Percentiles rank a stretch among this genome's conserved stretches.
phyloP scores from a whole-genome alignment of 352 stramenopile genomes.

The Globisporangium emineosum region DNA sequence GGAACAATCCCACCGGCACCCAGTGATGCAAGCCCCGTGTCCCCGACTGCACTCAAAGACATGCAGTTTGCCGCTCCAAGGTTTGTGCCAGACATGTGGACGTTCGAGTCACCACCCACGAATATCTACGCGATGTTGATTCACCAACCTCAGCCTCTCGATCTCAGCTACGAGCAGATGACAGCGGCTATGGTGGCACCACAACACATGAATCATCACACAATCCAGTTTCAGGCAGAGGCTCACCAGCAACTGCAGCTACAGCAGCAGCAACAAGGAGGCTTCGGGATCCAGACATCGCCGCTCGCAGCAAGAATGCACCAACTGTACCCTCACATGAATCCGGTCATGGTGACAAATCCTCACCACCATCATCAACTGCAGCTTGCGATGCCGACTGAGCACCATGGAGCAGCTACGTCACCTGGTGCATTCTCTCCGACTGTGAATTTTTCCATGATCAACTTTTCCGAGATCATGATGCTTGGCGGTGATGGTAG shows the following conservation, averaged over 20 bases:
- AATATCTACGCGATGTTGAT: constrained; percentile 14
- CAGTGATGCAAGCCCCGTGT: constrained; percentile 3
- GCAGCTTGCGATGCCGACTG: background rate
- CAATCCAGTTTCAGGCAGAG: constrained; percentile 5
- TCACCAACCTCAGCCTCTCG: constrained; percentile 9
- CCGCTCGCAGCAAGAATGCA: constrained; percentile 3
- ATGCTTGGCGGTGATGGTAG: constrained; percentile 21
- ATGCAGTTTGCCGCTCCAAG: constrained; percentile 7
- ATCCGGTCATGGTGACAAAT: background rate
- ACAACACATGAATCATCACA: background rate
- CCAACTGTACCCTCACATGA: constrained; percentile 10
- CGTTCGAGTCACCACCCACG: constrained; percentile 6
- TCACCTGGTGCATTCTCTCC: constrained; percentile 17
- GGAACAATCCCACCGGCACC: background rate
- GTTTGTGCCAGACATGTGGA: constrained; percentile 7
- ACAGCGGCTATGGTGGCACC: background rate
- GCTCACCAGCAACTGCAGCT: background rate
- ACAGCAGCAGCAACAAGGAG: background rate
- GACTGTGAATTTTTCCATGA: constrained; percentile 18
- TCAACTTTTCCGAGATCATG: constrained; percentile 48
- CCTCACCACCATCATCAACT: constrained; percentile 3
- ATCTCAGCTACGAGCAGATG: constrained; percentile 13
- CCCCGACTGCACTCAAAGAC: background rate
- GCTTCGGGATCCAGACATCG: constrained; percentile 5
- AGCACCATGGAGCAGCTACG: background rate